Evolutionary conservation across 768 basidiomycete genomes (phyloP), one percentile per base, ranked within the genome.

Genomic region (Boletus rubroflammeus): DNA sequence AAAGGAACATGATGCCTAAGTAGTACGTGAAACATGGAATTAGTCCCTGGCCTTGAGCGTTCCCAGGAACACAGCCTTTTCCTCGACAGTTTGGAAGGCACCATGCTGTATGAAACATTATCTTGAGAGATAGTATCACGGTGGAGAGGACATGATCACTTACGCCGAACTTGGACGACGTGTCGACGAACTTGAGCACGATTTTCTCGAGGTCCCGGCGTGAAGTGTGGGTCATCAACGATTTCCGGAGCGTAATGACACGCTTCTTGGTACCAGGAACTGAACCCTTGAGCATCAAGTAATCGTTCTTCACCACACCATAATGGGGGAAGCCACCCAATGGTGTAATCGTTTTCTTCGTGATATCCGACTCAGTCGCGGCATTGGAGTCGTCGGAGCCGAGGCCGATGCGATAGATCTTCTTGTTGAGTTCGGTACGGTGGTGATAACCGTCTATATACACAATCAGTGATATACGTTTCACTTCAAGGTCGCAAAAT

Each of bases 241-340:
- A 93, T 72, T 98, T 97, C 72, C 97, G 90, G 73, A 99, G 85
- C 57, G 95, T 98, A 70, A 98, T 82, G 63, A 98, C 87, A 78
- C 97, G 92, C 82, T 98, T 98, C 82, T 92, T 93, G 72, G 92
- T 94, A 64, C 96, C 97, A 55, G 93, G 91, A 61, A 94, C 81
- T 50, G 86, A 93, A 59, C 96, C 96, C 81, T 98, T 98, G 75
- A 98, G 80, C 75, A 99, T 85, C 67, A 99, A 76, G 82, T 87
- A 99, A 74, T 98, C 97, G 81, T 97, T 96, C 83, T 90, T 95
- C 78, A 98, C 89, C 68, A 97, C 82, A 83, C 96, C 95, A 73
- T 98, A 98, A 72, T 97, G 93, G 54, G 94, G 93, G 88, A 96
- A 99, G 70, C 96, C 97, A 79, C 97, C 97, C 85, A 98, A 83